These are phyloP conservation scores for Phialocephala subalpina DNA, from an alignment of 2,329 filamentous ascomycete genomes.

Conservation along the genomic window DNA sequence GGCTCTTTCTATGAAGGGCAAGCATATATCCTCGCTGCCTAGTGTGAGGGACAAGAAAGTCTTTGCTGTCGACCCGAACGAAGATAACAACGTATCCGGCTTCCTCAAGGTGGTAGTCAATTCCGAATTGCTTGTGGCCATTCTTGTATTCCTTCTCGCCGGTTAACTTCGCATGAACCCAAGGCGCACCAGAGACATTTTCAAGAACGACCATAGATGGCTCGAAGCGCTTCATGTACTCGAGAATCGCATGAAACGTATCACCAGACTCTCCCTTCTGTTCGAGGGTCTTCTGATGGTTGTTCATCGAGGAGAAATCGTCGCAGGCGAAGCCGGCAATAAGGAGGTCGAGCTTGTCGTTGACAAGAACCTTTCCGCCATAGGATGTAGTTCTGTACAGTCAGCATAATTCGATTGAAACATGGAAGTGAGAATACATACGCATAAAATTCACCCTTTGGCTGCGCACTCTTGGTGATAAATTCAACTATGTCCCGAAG, in stretches of 20 bases:
- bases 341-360: conserved; percentile 67
- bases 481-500: conserved; percentile 69
- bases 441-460: conserved; percentile 13
- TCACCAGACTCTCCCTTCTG: conserved; percentile 69
- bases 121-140: conserved; percentile 9
- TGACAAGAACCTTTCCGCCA: conserved; percentile 65
- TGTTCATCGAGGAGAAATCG: conserved; percentile 76
- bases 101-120: conserved; percentile 30
- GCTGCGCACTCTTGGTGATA: neutral
- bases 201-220: conserved; percentile 75
- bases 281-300: conserved; percentile 56
- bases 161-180: conserved; percentile 50
- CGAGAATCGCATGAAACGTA: conserved; percentile 69
- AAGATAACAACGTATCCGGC: conserved; percentile 63
- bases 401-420: conserved; percentile 5
- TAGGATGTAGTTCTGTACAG: conserved; percentile 70
- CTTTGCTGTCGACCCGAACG: conserved; percentile 69
- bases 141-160: conserved; percentile 18
- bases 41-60: conserved; percentile 79
- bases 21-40: conserved; percentile 67
- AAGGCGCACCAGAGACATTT: conserved; percentile 71
- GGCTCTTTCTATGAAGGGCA: conserved; percentile 53
- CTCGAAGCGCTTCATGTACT: conserved; percentile 60
- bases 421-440: conserved; percentile 20
- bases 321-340: conserved; percentile 80